Base-by-base conservation (phyloP, 768 basidiomycete genomes). In the Rhizopogon roseolus region DNA sequence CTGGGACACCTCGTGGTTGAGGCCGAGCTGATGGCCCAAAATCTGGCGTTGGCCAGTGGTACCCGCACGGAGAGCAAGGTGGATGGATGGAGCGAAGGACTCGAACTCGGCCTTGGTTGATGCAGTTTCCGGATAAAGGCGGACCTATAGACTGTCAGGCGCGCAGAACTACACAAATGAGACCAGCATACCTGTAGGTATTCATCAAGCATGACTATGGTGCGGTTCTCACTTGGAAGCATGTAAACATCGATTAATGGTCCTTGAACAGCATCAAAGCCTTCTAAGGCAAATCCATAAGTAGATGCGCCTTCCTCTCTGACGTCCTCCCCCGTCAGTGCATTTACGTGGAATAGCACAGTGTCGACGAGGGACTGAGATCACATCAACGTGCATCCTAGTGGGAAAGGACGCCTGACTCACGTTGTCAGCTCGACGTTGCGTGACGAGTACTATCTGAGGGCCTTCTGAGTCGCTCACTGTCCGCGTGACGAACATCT, bases 281-380 rank as follows among this genome's bases (percentile, higher is more conserved):
- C 88, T 63, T 86, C 75, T 1, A 89, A 65, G 5, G 76, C 58
- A 36, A 65, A 74, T 2, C 63, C 69, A 46, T 68, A 58, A 53
- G 54, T 63, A 48, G 51, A 49, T 3, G 32, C 34, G 32, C 25
- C 40, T 34, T 51, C 58, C 10, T 57, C 41, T 29, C 56, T 62
- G 6, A 69, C 67, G 50, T 88, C 83, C n/a, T 77, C 75, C n/a
- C 90, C 90, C 0, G 86, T 92, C n/a, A 90, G 60, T 1, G 88
- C 85, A 57, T 92, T 79, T 32, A 93, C 70, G 49, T 90, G 86
- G 73, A 88, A 91, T 10, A 88, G 50, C 1, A 90, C 86, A 0
- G 88, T 90, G 56, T 88, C 86, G 7, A 82, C 76, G 41, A 84
- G 72, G 7, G 75, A 66, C 86, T 90, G 54, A 10, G 39, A 41